phyloP scores from a whole-genome alignment of 169 alveolate species.

The Plasmodium malariae region DNA sequence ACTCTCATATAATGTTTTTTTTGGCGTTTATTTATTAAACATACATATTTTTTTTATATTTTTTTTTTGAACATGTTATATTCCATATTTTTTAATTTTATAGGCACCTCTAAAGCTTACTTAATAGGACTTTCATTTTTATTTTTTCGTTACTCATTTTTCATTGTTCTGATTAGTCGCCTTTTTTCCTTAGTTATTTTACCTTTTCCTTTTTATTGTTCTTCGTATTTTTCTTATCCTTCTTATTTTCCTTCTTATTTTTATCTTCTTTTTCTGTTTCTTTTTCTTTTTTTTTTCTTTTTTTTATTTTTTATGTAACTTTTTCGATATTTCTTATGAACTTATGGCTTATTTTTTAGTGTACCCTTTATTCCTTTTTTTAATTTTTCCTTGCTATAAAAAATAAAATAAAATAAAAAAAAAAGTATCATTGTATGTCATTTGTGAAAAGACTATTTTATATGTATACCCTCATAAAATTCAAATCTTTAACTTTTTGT shows the following conservation, averaged over 20 bases:
- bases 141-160: too few species aligned
- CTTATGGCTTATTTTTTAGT: background rate
- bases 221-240: background rate
- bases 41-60: background rate
- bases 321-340: background rate
- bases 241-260: background rate
- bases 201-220: background rate
- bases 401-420: background rate
- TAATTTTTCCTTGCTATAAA: constrained; percentile 52
- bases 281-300: constrained; percentile 4
- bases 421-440: background rate
- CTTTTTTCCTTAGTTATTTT: too few species aligned
- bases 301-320: background rate
- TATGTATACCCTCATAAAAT: background rate
- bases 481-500: background rate
- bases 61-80: too few species aligned
- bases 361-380: constrained; percentile 7
- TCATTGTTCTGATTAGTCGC: too few species aligned
- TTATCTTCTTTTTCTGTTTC: background rate
- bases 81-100: constrained; percentile 9
- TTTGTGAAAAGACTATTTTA: background rate
- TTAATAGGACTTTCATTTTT: too few species aligned
- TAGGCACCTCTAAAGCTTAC: constrained; percentile 75
- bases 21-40: background rate
- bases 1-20: background rate